Percentiles rank a stretch among this genome's conserved stretches.
Evolutionary conservation across 2,329 filamentous ascomycete species (phyloP).

Genomic region (Nothophoma quercina): DNA sequence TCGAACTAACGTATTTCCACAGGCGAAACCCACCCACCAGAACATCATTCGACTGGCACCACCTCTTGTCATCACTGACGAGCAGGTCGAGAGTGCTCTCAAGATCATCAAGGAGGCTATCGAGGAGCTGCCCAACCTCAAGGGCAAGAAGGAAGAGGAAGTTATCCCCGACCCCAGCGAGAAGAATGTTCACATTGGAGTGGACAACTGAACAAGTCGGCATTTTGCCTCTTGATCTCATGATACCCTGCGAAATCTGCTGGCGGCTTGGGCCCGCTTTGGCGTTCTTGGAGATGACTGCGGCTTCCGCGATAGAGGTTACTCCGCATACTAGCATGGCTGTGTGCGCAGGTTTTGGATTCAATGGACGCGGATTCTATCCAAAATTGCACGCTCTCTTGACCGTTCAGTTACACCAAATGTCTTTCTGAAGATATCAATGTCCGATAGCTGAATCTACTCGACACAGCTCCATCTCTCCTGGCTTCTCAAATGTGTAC

Average conservation of each 20-base stretch:
- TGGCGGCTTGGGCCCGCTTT: constrained; percentile 11
- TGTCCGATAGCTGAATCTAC: constrained; percentile 6
- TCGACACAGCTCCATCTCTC: constrained; percentile 10
- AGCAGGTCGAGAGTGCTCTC: constrained; percentile 80
- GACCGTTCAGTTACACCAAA: too few species aligned
- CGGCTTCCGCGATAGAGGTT: constrained; percentile 1
- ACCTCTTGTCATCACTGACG: constrained; percentile 90
- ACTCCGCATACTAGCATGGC: background rate
- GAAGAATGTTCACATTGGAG: constrained; percentile 67
- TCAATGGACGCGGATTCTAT: background rate
- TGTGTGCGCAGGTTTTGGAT: background rate
- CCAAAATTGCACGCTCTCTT: background rate
- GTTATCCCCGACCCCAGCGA: constrained; percentile 64
- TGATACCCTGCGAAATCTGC: constrained; percentile 24
- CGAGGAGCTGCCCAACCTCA: constrained; percentile 76
- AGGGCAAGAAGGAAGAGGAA: constrained; percentile 60
- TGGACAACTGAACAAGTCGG: constrained; percentile 60
- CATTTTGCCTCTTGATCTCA: constrained; percentile 3
- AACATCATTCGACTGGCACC: constrained; percentile 99
- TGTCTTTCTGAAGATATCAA: too few species aligned
- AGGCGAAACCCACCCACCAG: constrained; percentile 98
- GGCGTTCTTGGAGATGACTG: constrained; percentile 15
- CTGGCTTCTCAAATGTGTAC: constrained; percentile 4
- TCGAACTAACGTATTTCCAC: constrained; percentile 38
- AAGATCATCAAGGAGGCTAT: constrained; percentile 82